These are phyloP conservation scores for Ilyonectria sp. DNA, from an alignment of 2,329 filamentous ascomycete genomes.

Conservation along the genomic window DNA sequence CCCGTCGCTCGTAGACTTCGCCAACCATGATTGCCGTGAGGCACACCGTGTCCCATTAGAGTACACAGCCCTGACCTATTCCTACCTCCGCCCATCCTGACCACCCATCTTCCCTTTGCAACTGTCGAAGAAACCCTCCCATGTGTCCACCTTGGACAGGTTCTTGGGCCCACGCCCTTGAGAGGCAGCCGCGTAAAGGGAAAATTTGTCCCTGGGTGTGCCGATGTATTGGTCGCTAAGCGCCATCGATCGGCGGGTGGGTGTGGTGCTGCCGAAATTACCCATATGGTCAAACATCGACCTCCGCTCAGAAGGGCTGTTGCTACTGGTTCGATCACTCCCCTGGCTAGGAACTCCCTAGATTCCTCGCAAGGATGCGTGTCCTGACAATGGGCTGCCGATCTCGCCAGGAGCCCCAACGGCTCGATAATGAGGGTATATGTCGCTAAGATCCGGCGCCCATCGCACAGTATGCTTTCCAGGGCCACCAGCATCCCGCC, in stretches of 20 bases:
- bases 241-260: slow-evolving; percentile 15
- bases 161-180: background rate
- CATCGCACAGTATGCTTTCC: slow-evolving; percentile 66
- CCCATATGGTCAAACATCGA: slow-evolving; percentile 7
- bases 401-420: slow-evolving; percentile 77
- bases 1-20: slow-evolving; percentile 23
- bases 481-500: slow-evolving; percentile 61
- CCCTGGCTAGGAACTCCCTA: slow-evolving; percentile 47
- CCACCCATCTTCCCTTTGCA: slow-evolving; percentile 4
- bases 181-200: background rate
- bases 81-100: background rate
- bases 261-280: slow-evolving; percentile 6
- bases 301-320: slow-evolving; percentile 4
- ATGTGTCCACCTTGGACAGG: slow-evolving; percentile 29
- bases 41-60: slow-evolving; percentile 27
- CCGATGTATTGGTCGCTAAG: slow-evolving; percentile 17
- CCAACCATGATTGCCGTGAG: slow-evolving; percentile 22
- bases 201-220: background rate
- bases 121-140: slow-evolving; percentile 32
- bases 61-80: slow-evolving; percentile 6
- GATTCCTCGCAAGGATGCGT: slow-evolving; percentile 55
- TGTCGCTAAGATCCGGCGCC: slow-evolving; percentile 66
- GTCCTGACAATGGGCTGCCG: slow-evolving; percentile 73
- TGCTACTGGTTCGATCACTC: slow-evolving; percentile 24
- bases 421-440: slow-evolving; percentile 58